phyloP scores from a whole-genome alignment of 257 asterid species.

The Hygrophila difformis region DNA sequence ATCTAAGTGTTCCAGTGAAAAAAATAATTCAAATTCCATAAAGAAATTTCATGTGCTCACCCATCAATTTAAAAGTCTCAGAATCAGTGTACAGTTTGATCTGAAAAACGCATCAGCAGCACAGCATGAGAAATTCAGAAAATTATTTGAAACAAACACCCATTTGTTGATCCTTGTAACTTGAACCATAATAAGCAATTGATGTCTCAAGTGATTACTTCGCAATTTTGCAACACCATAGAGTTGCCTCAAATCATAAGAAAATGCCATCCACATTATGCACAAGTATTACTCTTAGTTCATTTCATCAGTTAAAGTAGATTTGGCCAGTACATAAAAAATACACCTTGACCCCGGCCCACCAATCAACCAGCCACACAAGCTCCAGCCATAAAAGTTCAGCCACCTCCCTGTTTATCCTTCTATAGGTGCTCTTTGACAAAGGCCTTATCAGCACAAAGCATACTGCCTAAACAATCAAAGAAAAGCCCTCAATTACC shows the following conservation, averaged over 20 bases:
- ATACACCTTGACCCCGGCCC: constrained; percentile 91
- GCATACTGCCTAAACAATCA: constrained; percentile 45
- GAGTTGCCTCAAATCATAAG: too few species aligned
- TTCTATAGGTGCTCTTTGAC: constrained; percentile 76
- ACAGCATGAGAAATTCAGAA: constrained; percentile 7
- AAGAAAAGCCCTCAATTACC: background rate
- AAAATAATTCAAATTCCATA: too few species aligned
- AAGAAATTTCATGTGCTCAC: constrained; percentile 33
- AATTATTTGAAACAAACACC: constrained; percentile 15
- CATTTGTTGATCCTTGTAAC: too few species aligned
- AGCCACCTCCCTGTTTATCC: constrained; percentile 64
- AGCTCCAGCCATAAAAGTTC: constrained; percentile 94
- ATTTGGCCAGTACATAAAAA: background rate
- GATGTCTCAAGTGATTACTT: too few species aligned
- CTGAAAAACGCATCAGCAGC: constrained; percentile 36
- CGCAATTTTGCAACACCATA: too few species aligned
- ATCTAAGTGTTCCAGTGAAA: too few species aligned
- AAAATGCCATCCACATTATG: too few species aligned
- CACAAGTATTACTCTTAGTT: too few species aligned
- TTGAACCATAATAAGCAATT: too few species aligned
- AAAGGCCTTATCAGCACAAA: constrained; percentile 60
- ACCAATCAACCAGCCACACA: constrained; percentile 93
- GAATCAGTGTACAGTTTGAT: constrained; percentile 58
- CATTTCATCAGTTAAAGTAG: constrained; percentile 7
- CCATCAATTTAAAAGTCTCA: constrained; percentile 62